Base-by-base conservation (phyloP, 1,139 yeast genomes). In the Yamadazyma triangularis region DNA sequence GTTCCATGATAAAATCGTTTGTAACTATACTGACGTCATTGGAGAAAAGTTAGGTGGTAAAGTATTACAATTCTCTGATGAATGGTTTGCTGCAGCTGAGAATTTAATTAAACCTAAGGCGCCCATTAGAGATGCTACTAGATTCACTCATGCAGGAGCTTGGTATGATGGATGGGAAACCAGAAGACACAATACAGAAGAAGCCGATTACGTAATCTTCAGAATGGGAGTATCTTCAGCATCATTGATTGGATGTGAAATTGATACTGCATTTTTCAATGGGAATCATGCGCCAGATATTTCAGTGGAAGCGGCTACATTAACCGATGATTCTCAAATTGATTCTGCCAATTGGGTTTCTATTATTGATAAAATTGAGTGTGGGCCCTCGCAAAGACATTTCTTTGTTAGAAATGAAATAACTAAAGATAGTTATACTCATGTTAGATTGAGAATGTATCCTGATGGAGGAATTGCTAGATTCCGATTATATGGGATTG, bases 81-180 rank as follows among this genome's bases (percentile, higher is more conserved):
- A 89, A 59, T 89, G 94, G 93, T 89, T 89, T 60, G 97, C 96
- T 1, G 89, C 77, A 29, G 96, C 97, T n/a, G 75, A 71, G 28
- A 89, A 89, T 60, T 70, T 89, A 50, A 79, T 87, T 56, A 79
- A 84, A 51, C 89, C 96, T 22, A 70, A 70, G 32, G 70, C 79
- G 6, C 94, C 96, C 4, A 73, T 86, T 35, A 70, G 93, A 50
- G 94, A 86, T 49, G 82, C 85, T 14, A 80, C 88, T 13, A 68
- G 73, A 47, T 89, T 86, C 58, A 77, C 83, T 4, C 82, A 76
- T 41, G 76, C 89, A 4, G 97, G 97, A 32, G 95, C 95, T 4
- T 88, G 96, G 96, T 89, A 85, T 53, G 97, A 89, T 47, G 97
- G 97, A 11, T 89, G 97, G 97, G 97, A 89, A 58, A 88, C 97